Conservation (phyloP, 108 stramenopile species). For the Nannochloropsis gaditana region DNA sequence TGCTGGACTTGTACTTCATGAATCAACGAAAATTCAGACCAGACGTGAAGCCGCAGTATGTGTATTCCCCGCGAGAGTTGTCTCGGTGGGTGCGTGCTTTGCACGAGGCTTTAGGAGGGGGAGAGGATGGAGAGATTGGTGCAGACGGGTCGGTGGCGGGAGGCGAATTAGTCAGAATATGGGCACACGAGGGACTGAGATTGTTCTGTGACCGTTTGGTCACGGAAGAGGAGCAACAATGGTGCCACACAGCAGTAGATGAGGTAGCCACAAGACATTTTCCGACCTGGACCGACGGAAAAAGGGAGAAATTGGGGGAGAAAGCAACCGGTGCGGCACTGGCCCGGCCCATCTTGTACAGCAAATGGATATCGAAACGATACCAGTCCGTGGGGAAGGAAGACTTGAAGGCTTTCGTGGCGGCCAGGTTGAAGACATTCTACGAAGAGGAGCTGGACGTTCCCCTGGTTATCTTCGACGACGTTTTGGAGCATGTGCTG, state of each 20-base stretch:
- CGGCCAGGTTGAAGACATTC: constrained; percentile 81
- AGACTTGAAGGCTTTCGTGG: constrained; percentile 75
- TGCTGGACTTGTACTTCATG: constrained; percentile 89
- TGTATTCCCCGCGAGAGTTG: constrained; percentile 96
- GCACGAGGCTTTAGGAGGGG: constrained; percentile 73
- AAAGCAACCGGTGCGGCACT: constrained; percentile 63
- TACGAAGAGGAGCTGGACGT: constrained; percentile 97
- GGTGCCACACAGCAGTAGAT: constrained; percentile 54
- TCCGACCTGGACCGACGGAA: constrained; percentile 56
- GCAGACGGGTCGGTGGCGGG: constrained; percentile 54
- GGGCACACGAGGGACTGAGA: constrained; percentile 93
- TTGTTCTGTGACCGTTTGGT: constrained; percentile 92
- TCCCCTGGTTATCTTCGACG: constrained; percentile 93
- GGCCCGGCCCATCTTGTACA: constrained; percentile 78
- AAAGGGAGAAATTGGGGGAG: constrained; percentile 52
- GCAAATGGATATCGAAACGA: constrained; percentile 80
- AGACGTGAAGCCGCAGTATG: constrained; percentile 86
- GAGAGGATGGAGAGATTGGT: constrained; percentile 70
- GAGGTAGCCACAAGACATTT: constrained; percentile 45
- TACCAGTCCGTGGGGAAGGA: constrained; percentile 70
- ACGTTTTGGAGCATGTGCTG: constrained; percentile 73
- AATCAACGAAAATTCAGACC: constrained; percentile 80
- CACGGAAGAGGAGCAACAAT: constrained; percentile 71
- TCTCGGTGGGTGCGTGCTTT: constrained; percentile 94
- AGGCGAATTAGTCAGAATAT: constrained; percentile 86